Evolutionary conservation across 768 basidiomycete genomes (phyloP), one percentile per base, ranked within the genome.

Genomic region (Nevesoporus exiguus): DNA sequence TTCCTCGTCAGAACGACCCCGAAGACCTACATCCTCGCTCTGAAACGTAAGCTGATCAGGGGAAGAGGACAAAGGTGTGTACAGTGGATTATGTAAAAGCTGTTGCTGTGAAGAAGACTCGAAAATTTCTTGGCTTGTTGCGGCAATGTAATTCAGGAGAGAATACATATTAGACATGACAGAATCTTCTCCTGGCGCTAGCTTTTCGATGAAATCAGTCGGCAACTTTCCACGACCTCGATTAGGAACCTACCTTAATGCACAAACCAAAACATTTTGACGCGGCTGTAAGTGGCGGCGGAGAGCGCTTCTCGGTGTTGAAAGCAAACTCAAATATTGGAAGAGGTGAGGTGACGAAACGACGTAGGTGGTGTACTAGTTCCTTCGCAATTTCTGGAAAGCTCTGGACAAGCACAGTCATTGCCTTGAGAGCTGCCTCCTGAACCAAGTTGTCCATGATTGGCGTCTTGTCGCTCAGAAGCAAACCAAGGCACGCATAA

Each of bases 81-180:
- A 73, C 2, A 78, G 69, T 3, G 77, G 73, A 52, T 76, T 72
- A 37, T 72, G 73, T 48, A 74, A 65, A 53, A 77, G 53, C 47
- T 80, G 75, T 6, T 77, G 69, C 9, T 77, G 69, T 36, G 72
- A 76, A 3, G 79, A 74, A 46, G 65, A 72, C 47, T 88, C 87
- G 33, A 78, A 78, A 31, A 83, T 80, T 44, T 90, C 89, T 65
- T 88, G 90, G 74, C 85, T 87, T 3, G 91, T 85, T 4, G 89
- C 84, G 2, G 90, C 84, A 55, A 98, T 87, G 68, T 90, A 89
- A 67, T 98, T 98, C 55, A 98, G 78, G 13, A 98, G 80, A 5
- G 96, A 97, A 69, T 98, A 98, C 85, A 98, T 88, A 61, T 94
- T 92, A 4, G 95, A 98, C 82, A 94, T 86, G 66, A 90, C 80